phyloP scores from a whole-genome alignment of 176 grass and related monocot species.

The Carex littledalei region DNA sequence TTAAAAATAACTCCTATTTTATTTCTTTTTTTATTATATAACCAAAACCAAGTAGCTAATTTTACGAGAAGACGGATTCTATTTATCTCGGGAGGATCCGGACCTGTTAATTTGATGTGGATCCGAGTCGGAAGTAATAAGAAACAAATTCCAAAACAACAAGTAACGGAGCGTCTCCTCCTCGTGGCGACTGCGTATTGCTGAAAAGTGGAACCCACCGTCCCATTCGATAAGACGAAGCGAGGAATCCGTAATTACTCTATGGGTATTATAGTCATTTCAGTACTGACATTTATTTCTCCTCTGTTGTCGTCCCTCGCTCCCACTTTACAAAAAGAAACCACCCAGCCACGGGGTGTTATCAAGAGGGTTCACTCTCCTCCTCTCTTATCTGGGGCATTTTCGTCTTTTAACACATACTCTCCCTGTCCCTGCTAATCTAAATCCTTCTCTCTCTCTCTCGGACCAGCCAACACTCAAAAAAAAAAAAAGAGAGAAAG shows the following conservation, averaged over 20 bases:
- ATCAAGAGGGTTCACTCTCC: neutral
- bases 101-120: neutral
- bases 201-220: neutral
- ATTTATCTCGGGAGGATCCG: neutral
- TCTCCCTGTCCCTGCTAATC: constrained; percentile 6
- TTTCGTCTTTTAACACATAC: constrained; percentile 13
- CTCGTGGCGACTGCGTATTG: neutral
- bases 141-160: constrained; percentile 1
- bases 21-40: neutral
- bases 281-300: neutral
- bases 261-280: constrained; percentile 1
- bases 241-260: neutral
- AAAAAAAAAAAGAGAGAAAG: neutral
- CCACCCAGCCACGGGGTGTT: neutral
- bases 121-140: neutral
- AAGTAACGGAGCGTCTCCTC: neutral
- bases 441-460: neutral
- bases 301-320: neutral
- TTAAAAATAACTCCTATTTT: neutral
- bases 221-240: neutral
- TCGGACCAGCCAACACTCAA: constrained; percentile 7
- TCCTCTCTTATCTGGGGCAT: neutral
- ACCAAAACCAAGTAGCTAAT: neutral
- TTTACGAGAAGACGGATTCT: neutral
- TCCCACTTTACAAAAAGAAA: neutral